These are phyloP conservation scores for Plantago coronopus DNA, from an alignment of 305 asterid genomes.

Conservation along the genomic window DNA sequence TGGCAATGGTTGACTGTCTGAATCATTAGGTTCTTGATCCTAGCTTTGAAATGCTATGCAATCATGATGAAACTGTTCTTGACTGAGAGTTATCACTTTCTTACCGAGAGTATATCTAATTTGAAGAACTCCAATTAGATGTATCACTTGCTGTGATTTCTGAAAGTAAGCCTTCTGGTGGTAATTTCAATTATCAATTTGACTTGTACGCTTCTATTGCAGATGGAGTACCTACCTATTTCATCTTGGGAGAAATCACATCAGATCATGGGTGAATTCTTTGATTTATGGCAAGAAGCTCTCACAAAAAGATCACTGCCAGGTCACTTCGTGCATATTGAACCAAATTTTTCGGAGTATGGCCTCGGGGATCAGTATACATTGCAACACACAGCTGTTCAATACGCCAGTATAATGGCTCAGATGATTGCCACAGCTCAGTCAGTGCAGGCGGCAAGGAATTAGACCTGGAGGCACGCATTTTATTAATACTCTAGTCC, in stretches of 20 bases:
- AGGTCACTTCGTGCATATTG: constrained; percentile 88
- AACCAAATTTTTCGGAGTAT: constrained; percentile 70
- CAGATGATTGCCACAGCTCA: constrained; percentile 84
- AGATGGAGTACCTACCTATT: constrained; percentile 87
- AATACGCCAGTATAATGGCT: constrained; percentile 80
- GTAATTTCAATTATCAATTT: not conserved
- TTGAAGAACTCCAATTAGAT: not conserved
- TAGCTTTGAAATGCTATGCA: constrained; percentile 1
- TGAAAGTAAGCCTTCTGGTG: not conserved
- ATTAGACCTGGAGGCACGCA: constrained; percentile 26
- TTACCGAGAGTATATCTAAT: not conserved
- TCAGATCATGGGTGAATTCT: constrained; percentile 75
- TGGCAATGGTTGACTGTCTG: not conserved
- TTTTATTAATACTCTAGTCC: not conserved
- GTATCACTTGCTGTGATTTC: not conserved
- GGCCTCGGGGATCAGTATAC: constrained; percentile 73
- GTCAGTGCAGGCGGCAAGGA: constrained; percentile 54
- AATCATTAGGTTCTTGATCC: not conserved
- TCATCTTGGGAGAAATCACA: constrained; percentile 96
- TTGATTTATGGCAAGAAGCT: constrained; percentile 83
- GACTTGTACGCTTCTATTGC: constrained; percentile 28
- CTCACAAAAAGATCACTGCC: constrained; percentile 76
- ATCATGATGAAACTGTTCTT: constrained; percentile 7
- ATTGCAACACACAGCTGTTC: constrained; percentile 79
- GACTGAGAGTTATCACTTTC: not conserved